Percentiles rank a stretch among this genome's conserved stretches.
Evolutionary conservation across 2,329 filamentous ascomycete species (phyloP).

Genomic region (Aureobasidium sp.): DNA sequence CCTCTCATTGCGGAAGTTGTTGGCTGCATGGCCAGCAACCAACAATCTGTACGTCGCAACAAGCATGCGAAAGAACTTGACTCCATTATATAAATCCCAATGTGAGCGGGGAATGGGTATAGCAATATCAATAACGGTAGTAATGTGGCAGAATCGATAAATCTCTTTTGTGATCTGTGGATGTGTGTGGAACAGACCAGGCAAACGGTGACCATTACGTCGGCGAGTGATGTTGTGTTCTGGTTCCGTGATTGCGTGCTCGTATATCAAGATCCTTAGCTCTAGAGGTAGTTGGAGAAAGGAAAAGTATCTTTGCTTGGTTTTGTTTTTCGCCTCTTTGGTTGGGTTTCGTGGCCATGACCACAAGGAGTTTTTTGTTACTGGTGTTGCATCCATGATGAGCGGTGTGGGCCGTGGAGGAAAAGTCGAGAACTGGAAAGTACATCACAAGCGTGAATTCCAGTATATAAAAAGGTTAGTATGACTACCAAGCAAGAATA

Average conservation of each 20-base stretch:
- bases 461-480: too few relatives aligned
- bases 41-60: too few relatives aligned
- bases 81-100: too few relatives aligned
- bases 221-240: not conserved
- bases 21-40: not conserved
- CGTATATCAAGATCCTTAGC: not conserved
- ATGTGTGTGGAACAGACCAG: not conserved
- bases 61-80: too few relatives aligned
- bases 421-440: too few relatives aligned
- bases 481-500: too few relatives aligned
- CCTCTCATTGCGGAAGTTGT: not conserved
- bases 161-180: not conserved
- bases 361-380: too few relatives aligned
- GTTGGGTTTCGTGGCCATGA: too few relatives aligned
- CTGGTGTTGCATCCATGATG: too few relatives aligned
- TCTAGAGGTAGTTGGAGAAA: not conserved
- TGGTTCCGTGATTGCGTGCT: not conserved
- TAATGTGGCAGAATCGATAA: not conserved
- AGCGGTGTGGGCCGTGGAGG: too few relatives aligned
- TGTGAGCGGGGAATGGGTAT: not conserved
- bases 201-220: not conserved
- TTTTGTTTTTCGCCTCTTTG: not conserved
- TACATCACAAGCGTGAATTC: too few relatives aligned
- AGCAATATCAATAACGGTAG: not conserved
- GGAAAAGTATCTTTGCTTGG: not conserved